phyloP scores from a whole-genome alignment of 1,284 basidiomycete genomes.

The Apiotrichum veenhuisii region DNA sequence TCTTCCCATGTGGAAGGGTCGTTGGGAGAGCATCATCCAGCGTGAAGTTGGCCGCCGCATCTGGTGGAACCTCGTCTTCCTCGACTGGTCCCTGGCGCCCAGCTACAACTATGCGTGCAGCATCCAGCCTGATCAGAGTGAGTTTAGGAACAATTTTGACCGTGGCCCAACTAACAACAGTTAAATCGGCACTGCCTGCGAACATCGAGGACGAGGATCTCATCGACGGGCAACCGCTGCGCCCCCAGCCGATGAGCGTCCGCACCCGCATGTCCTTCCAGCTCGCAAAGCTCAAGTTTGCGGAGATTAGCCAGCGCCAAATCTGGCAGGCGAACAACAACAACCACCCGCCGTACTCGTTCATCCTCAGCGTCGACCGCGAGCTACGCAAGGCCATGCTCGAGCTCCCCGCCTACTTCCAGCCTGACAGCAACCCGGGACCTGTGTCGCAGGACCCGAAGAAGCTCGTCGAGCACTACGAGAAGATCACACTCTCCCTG shows the following conservation, averaged over 20 bases:
- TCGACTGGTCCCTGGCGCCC: conserved; percentile 49
- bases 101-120: conserved; percentile 48
- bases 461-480: conserved; percentile 48
- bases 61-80: conserved; percentile 51
- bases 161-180: conserved; percentile 3
- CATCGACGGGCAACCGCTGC: conserved; percentile 46
- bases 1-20: conserved; percentile 48
- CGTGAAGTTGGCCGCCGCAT: conserved; percentile 49
- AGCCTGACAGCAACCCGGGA: conserved; percentile 32
- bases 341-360: conserved; percentile 48
- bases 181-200: conserved; percentile 49
- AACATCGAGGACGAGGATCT: conserved; percentile 51
- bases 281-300: conserved; percentile 47
- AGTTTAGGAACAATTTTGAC: too few relatives aligned
- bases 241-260: conserved; percentile 41
- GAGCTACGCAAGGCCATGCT: conserved; percentile 49
- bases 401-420: conserved; percentile 49
- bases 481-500: conserved; percentile 49
- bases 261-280: conserved; percentile 51
- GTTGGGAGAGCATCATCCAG: conserved; percentile 50
- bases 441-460: conserved; percentile 36
- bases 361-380: conserved; percentile 45
- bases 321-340: conserved; percentile 51
- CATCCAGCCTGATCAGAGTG: conserved; percentile 51
- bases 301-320: conserved; percentile 48